Conservation (phyloP, 1,284 basidiomycete genomes). For the Irpex sp. region DNA sequence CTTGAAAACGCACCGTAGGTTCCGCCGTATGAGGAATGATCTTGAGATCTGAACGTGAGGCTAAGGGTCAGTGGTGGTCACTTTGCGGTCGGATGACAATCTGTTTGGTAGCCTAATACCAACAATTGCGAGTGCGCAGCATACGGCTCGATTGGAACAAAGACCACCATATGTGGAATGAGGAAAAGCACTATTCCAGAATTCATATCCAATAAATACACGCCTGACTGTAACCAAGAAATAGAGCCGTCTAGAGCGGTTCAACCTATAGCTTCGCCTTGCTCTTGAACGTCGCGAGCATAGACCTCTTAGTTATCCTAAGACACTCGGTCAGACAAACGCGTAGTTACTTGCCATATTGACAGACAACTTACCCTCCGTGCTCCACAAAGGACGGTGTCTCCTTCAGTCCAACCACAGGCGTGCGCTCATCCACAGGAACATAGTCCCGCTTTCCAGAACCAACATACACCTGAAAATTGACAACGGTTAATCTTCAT, state of each 20-base stretch:
- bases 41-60: too few species aligned
- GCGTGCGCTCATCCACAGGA: conserved; percentile 53
- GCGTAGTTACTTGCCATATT: not conserved
- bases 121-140: not conserved
- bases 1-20: too few species aligned
- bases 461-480: conserved; percentile 69
- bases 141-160: not conserved
- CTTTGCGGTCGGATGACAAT: too few species aligned
- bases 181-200: not conserved
- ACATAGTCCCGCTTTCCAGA: conserved; percentile 70
- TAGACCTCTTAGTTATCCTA: conserved; percentile 77
- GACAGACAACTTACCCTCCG: conserved; percentile 59
- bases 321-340: conserved; percentile 10
- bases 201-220: not conserved
- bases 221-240: not conserved
- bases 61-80: too few species aligned
- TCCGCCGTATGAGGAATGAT: too few species aligned
- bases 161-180: not conserved
- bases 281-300: conserved; percentile 66
- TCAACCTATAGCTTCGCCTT: conserved; percentile 45
- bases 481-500: conserved; percentile 1
- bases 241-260: not conserved
- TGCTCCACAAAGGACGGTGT: conserved; percentile 68
- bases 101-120: too few species aligned
- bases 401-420: conserved; percentile 48